Evolutionary conservation across 1,284 basidiomycete genomes (phyloP), one percentile per base, ranked within the genome.

Genomic region (Naganishia cerealis): DNA sequence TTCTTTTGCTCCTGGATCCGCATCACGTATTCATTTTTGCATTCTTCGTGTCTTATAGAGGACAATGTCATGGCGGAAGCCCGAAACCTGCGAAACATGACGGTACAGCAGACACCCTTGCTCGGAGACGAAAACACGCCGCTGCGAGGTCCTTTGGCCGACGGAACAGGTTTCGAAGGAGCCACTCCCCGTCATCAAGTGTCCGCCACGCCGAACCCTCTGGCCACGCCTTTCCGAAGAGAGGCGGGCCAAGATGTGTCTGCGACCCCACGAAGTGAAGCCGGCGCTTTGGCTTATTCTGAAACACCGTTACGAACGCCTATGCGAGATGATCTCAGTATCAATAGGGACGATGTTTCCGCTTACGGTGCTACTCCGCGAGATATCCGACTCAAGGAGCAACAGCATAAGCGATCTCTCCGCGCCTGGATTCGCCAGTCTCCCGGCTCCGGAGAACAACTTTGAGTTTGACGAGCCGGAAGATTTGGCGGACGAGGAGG

Each of bases 101-200:
- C 88, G 6, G 88, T 88, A 59, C 86, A 87, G 9, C 95, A 99
- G 81, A 99, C 96, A 0, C 96, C 96, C 18, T 83, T 99, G 3
- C 86, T 99, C 8, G 96, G 96, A 13, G 93, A 98, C 67, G 94
- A 96, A 80, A 99, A 99, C 78, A 95, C 92, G 0, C 93, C 93
- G 1, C 77, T 97, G 70, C 93, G 92, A 76, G 82, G 84, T n/a
- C 84, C 84, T 10, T 82, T 85, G 16, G 85, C 83, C 33, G 72
- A 73, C 2, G 91, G 91, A 15, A 93, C 92, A 7, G 94, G 94
- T 1, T 95, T 92, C 76, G 91, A 92, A 76, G 86, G 92, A 56
- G 93, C 92, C 0, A 95, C 93, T 1, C 94, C 95, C 29, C 87
- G 87, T n/a, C 90, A 91, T 73, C 87, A 88, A 73, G 87, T 90